A percentile compares a stretch with the other conserved stretches of the same genome.
phyloP scores from a whole-genome alignment of 768 basidiomycete species.

The Amanita rubescens region DNA sequence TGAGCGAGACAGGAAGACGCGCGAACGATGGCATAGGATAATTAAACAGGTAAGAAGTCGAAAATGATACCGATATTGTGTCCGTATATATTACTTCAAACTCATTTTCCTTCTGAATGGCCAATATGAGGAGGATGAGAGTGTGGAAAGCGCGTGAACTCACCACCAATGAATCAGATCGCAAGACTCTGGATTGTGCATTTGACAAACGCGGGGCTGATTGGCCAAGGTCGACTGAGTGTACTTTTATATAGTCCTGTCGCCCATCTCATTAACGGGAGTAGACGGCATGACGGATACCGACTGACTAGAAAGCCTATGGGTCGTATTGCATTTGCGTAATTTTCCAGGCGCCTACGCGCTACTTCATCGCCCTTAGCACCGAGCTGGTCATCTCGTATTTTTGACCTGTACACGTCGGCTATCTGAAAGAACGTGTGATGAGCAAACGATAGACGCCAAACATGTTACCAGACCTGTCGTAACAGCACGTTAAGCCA shows the following conservation, averaged over 20 bases:
- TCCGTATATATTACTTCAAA: constrained; percentile 84
- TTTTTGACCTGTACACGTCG: constrained; percentile 68
- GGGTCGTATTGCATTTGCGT: constrained; percentile 73
- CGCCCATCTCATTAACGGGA: constrained; percentile 4
- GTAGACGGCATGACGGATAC: constrained; percentile 1
- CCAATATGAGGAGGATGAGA: constrained; percentile 3
- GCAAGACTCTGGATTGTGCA: constrained; percentile 40
- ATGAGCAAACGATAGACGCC: neutral
- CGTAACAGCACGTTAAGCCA: constrained; percentile 87
- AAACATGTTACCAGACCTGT: constrained; percentile 45
- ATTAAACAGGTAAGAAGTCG: constrained; percentile 76
- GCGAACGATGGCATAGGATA: constrained; percentile 81
- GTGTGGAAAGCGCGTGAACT: constrained; percentile 8
- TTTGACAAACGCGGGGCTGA: constrained; percentile 74
- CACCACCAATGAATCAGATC: constrained; percentile 12
- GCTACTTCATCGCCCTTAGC: constrained; percentile 79
- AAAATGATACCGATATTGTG: constrained; percentile 74
- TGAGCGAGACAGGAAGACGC: constrained; percentile 73
- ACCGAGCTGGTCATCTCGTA: constrained; percentile 64
- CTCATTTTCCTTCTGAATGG: constrained; percentile 54
- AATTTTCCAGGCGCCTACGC: constrained; percentile 69
- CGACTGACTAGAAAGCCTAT: constrained; percentile 54
- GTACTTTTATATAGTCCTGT: constrained; percentile 82
- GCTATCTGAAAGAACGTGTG: constrained; percentile 38
- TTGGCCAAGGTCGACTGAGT: constrained; percentile 74